Conservation (phyloP, 2,329 filamentous ascomycete species). For the Neobulgaria alba region DNA sequence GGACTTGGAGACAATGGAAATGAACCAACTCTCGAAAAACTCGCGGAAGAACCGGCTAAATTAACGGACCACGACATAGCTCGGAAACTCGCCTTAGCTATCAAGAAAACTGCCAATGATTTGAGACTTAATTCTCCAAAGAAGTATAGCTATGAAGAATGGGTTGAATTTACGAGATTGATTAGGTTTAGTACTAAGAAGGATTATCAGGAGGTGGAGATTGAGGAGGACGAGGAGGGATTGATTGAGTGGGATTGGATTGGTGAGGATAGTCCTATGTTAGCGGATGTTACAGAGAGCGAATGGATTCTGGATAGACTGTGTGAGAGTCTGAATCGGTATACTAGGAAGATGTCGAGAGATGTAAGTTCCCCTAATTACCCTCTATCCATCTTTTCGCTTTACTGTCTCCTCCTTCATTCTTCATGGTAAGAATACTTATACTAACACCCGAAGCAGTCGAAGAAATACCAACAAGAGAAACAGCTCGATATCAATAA, state of each 20-base stretch:
- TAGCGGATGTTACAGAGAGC: conserved; percentile 52
- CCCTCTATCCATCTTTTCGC: neutral
- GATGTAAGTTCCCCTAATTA: conserved; percentile 19
- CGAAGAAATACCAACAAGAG: too few species aligned
- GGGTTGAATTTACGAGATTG: conserved; percentile 55
- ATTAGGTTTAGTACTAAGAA: conserved; percentile 48
- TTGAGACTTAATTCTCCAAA: conserved; percentile 38
- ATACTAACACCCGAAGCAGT: too few species aligned
- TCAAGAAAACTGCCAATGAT: conserved; percentile 47
- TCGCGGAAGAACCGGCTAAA: conserved; percentile 31
- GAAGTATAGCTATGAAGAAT: conserved; percentile 58
- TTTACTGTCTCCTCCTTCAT: too few species aligned
- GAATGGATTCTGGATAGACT: conserved; percentile 60
- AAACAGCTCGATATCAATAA: too few species aligned
- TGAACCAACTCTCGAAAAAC: conserved; percentile 29
- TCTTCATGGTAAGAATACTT: too few species aligned
- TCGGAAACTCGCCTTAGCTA: conserved; percentile 44
- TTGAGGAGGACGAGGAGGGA: conserved; percentile 47
- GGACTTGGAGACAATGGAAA: conserved; percentile 2
- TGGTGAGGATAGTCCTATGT: conserved; percentile 58
- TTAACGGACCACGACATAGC: conserved; percentile 41
- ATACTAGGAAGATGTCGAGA: conserved; percentile 25
- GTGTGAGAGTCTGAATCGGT: conserved; percentile 50
- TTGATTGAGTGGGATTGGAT: conserved; percentile 66
- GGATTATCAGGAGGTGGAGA: conserved; percentile 24